These are phyloP conservation scores for Erodium texanum DNA, from an alignment of 441 rosid species.

Conservation along the genomic window DNA sequence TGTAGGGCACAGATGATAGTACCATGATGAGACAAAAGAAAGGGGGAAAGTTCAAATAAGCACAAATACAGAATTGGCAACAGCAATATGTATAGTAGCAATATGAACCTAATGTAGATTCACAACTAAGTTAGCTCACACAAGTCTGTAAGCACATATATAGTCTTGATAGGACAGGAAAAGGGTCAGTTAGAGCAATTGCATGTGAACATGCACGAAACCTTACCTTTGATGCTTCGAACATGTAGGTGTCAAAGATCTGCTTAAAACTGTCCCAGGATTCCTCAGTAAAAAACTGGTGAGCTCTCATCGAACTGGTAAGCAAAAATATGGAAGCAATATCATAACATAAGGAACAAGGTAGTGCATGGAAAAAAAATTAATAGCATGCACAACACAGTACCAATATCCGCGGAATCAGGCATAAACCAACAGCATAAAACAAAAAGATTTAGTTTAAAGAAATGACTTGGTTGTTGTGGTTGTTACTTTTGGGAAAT, in stretches of 20 bases:
- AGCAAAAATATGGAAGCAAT: conserved; percentile 32
- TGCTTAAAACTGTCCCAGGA: conserved; percentile 75
- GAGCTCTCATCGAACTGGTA: conserved; percentile 83
- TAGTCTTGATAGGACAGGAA: background rate
- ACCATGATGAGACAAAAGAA: background rate
- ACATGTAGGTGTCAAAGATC: conserved; percentile 72
- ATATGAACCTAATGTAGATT: background rate
- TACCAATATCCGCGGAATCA: background rate
- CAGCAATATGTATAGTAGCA: background rate
- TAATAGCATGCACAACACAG: conserved; percentile 10
- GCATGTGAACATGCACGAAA: background rate
- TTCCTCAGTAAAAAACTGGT: conserved; percentile 87
- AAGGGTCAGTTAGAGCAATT: background rate
- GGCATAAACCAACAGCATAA: conserved; percentile 7
- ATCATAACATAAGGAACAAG: conserved; percentile 26
- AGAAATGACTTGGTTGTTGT: background rate
- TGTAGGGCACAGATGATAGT: too few relatives aligned
- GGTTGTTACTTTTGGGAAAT: conserved; percentile 56
- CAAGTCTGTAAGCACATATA: background rate
- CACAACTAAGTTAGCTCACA: background rate
- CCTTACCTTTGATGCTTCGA: conserved; percentile 83
- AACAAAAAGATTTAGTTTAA: background rate
- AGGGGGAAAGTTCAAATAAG: background rate
- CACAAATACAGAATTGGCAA: too few relatives aligned
- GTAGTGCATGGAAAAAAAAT: conserved; percentile 8